Evolutionary conservation across 192 early-diverging fungal genomes (phyloP), one percentile per base, ranked within the genome.

Genomic region (Entomortierella beljakovae): DNA sequence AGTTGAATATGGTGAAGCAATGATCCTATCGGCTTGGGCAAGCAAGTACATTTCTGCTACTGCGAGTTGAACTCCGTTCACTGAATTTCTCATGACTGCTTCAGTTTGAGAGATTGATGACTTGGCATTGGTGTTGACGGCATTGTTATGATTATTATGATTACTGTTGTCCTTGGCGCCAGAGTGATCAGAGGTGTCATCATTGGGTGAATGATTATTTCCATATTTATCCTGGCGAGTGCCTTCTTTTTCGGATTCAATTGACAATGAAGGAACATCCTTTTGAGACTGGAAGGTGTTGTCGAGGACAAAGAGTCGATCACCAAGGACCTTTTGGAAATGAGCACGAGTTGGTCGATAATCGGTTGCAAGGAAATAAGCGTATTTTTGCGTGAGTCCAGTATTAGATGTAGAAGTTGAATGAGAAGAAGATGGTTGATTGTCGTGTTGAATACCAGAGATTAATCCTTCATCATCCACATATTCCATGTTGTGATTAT

Each of bases 21-120:
- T 60, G 32, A 79, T 79, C 23, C 74, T 35, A 32, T 79, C 43
- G 0, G 74, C 58, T 26, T 79, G 66, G 1, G 74, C 74, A 1
- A 79, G 67, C 16, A 79, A 55, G 7, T 37, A 65, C 74, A 79
- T 79, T 23, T 79, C 74, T 25, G 74, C 74, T 13, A 79, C 74
- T 2, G 74, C 74, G 1, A 49, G 64, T 42, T 79, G 74, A 23
- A 79, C 74, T n/a, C 74, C 74, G 5, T 52, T 33, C n/a, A 79
- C 57, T 9, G 74, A 79, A 43, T 79, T 79, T 2, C 74, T 54
- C 20, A 66, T 61, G 11, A 79, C 67, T 8, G 74, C 74, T n/a
- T 70, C 61, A 13, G 52, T 56, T 49, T 64, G 64, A 13, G 51
- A 56, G n/a, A 23, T 13, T 4, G 34, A 2, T 11, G 53, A 42